Percentiles rank a stretch among this genome's conserved stretches.
Evolutionary conservation across 331 rosid species (phyloP).

Genomic region (Phaseolus coccineus): DNA sequence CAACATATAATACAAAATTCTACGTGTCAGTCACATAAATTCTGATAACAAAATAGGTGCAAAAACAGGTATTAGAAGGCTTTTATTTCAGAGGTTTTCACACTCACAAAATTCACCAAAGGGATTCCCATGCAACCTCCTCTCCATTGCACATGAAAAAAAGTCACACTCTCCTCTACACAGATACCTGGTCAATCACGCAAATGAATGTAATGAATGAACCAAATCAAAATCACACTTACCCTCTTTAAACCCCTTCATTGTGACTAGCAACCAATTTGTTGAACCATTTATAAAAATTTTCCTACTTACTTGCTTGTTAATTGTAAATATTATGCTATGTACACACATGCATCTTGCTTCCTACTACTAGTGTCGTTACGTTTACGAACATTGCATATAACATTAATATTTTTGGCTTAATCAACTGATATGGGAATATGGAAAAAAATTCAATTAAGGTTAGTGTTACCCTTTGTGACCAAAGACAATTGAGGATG

Average conservation of each 20-base stretch:
- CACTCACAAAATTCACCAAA: conserved; percentile 49
- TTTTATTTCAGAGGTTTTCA: conserved; percentile 40
- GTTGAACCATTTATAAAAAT: conserved; percentile 17
- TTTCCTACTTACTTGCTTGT: neutral
- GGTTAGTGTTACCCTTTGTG: conserved; percentile 67
- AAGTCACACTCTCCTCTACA: conserved; percentile 26
- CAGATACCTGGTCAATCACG: conserved; percentile 79
- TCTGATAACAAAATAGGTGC: conserved; percentile 14
- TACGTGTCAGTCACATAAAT: conserved; percentile 63
- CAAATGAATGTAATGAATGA: conserved; percentile 47
- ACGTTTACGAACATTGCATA: conserved; percentile 71
- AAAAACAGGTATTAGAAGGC: conserved; percentile 57
- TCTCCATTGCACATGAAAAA: conserved; percentile 35
- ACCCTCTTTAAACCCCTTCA: neutral
- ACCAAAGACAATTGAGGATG: neutral
- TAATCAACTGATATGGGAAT: conserved; percentile 23
- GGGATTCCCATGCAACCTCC: conserved; percentile 70
- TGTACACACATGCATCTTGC: conserved; percentile 46
- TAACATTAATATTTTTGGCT: conserved; percentile 46
- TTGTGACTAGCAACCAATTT: conserved; percentile 1
- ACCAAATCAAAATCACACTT: neutral
- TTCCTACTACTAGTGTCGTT: conserved; percentile 43
- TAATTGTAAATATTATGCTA: conserved; percentile 15
- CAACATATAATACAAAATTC: conserved; percentile 66
- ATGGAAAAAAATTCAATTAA: neutral